A percentile compares a stretch with the other conserved stretches of the same genome.
Evolutionary conservation across 2,329 filamentous ascomycete species (phyloP).

Genomic region (Pseudogymnoascus sp.): DNA sequence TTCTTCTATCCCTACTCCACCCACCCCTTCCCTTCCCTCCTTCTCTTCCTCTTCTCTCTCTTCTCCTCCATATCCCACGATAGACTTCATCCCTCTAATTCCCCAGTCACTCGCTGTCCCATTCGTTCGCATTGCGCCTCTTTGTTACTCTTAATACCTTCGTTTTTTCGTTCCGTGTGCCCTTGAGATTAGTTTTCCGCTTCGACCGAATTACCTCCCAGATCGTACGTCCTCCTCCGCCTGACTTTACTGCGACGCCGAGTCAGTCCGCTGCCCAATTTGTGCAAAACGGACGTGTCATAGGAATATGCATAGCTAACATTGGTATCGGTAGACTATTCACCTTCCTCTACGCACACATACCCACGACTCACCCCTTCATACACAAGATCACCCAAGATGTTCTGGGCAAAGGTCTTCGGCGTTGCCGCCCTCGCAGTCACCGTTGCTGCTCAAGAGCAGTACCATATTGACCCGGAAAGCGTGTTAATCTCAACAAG

Average conservation of each 20-base stretch:
- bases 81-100: neutral
- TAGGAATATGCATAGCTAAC: neutral
- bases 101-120: neutral
- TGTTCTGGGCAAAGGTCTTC: slow-evolving; percentile 45
- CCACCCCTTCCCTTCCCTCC: neutral
- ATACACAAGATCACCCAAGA: slow-evolving; percentile 25
- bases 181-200: neutral
- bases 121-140: neutral
- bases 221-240: neutral
- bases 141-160: neutral
- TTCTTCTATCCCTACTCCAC: neutral
- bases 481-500: slow-evolving; percentile 43
- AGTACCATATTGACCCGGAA: slow-evolving; percentile 55
- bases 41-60: slow-evolving; percentile 9
- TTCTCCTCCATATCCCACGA: neutral
- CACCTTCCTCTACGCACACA: neutral
- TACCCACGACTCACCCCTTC: neutral
- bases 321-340: neutral
- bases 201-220: neutral
- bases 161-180: neutral
- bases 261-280: neutral
- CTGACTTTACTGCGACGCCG: neutral
- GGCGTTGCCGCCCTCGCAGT: slow-evolving; percentile 39
- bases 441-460: slow-evolving; percentile 47
- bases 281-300: neutral